phyloP scores from a whole-genome alignment of 2,329 filamentous ascomycete species.

The Fusarium tuaranense region DNA sequence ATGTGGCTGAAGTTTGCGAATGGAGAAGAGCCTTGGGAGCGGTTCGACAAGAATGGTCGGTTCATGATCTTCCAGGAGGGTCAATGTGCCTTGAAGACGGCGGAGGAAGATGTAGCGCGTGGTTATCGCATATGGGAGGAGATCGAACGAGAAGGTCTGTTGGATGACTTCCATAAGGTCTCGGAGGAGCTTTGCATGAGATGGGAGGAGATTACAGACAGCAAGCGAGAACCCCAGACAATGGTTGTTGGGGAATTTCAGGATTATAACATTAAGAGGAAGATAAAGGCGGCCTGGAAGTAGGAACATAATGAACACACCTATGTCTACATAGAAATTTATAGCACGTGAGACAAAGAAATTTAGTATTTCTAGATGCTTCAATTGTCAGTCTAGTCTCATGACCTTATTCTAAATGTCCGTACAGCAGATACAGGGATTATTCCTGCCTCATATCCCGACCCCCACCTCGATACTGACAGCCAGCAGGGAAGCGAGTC shows the following conservation, averaged over 20 bases:
- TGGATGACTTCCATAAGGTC: neutral
- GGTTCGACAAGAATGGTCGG: neutral
- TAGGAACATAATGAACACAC: neutral
- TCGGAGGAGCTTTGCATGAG: slow-evolving; percentile 5
- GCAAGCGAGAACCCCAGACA: neutral
- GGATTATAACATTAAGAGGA: neutral
- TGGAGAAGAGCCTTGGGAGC: slow-evolving; percentile 4
- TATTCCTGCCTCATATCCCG: no score
- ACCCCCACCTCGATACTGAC: no score
- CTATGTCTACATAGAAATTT: neutral
- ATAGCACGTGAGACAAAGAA: no score
- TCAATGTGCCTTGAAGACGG: slow-evolving; percentile 30
- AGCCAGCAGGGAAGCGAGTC: no score
- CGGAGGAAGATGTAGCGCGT: neutral
- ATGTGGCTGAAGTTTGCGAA: slow-evolving; percentile 10
- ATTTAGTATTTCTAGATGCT: no score
- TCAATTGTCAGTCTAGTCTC: no score
- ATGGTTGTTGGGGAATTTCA: neutral
- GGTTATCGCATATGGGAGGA: neutral
- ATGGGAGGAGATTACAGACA: slow-evolving; percentile 2
- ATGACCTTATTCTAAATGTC: no score
- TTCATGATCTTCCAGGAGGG: neutral
- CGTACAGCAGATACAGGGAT: no score
- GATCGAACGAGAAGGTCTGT: neutral
- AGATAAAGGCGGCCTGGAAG: neutral